Base-by-base conservation (phyloP, 345 rosid genomes). In the Angophora floribunda region DNA sequence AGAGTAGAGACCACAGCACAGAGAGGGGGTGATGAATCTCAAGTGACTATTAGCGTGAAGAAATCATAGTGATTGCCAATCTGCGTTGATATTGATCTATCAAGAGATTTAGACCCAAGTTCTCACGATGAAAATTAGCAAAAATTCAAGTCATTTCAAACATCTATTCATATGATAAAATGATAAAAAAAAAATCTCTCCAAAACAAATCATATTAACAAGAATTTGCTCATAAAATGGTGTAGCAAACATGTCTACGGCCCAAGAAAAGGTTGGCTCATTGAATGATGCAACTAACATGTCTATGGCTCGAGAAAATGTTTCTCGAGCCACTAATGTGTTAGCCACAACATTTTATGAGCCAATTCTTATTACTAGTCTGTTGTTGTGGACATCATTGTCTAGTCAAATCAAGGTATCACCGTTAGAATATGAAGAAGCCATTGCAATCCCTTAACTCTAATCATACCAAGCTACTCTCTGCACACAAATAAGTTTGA, bases 41-140 rank as follows among this genome's bases (percentile, higher is more conserved):
- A 21, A 55, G 28, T 0, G 1, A 55, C 0, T 55, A 2, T 0
- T 0, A 8, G 13, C 6, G 0, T 6, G 24, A 55, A 22, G 61
- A 55, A 55, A 55, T 55, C 28, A 9, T 22, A 8, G 13, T 22
- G 28, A 55, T 55, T 55, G 6, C 24, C 24, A 55, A 55, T 55
- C 2, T 55, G 28, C 28, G 24, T 21, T 0, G 28, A 55, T 22
- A 55, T 22, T 22, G 61, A 55, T 55, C 28, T 0, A 2, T 22
- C 0, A 55, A 22, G 12, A 55, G 12, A 1, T 55, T 55, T 5
- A 22, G 6, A 55, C 28, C 24, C 24, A 55, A 55, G 61, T 55
- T 55, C 28, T 41, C n/a, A 14, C 1, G 0, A n/a, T 7, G 36
- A 65, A n/a, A 65, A 65, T 30, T 0, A 30, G 22, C 32, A 17